Base-by-base conservation (phyloP, 2,329 filamentous ascomycete species). In the Botrytis elliptica region DNA sequence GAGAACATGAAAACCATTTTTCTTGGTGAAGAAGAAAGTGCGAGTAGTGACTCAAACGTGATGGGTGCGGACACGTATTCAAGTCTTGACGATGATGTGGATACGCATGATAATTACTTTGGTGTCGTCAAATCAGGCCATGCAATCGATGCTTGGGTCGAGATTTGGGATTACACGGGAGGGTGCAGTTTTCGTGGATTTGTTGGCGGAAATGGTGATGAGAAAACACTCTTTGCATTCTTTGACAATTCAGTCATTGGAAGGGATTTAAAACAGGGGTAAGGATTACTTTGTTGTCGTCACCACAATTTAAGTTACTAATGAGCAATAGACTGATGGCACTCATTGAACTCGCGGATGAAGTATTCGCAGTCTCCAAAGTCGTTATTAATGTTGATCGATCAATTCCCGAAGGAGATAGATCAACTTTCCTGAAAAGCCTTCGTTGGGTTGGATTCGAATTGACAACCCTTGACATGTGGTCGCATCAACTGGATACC, bases 391-490 rank as follows among this genome's bases (percentile, higher is more conserved):
- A 93, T 83, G 87, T 97, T 76, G 93, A 95, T 82, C 92, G 94
- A 76, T 85, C 86, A 64, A 89, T 91, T 76, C 86, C 89, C 57
- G 83, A 86, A 40, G 84, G 87, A 74, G 89, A 93, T 75, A 85
- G 88, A 74, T 89, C 91, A 78, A 86, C 90, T 74, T 85, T 95
- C 78, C 89, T 92, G 80, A 93, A 92, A 82, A 95, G 94, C 79
- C 88, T 98, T 70, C 93, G 94, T 82, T 98, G 95, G 95, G 95
- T 97, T 77, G 95, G 95, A 72, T 97, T 97, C 81, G 92, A 93
- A 81, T 88, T 95, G 77, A 90, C 90, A 68, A 95, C 93, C 38
- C 86, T 98, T 62, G 91, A 94, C 78, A 88, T 89, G 78, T 97
- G 94, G 91, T 88, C 89, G 25, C 84, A 86, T 64, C 85, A 86